These are phyloP conservation scores for Paramecium sexaurelia DNA, from an alignment of 73 alveolate genomes.

Conservation along the genomic window DNA sequence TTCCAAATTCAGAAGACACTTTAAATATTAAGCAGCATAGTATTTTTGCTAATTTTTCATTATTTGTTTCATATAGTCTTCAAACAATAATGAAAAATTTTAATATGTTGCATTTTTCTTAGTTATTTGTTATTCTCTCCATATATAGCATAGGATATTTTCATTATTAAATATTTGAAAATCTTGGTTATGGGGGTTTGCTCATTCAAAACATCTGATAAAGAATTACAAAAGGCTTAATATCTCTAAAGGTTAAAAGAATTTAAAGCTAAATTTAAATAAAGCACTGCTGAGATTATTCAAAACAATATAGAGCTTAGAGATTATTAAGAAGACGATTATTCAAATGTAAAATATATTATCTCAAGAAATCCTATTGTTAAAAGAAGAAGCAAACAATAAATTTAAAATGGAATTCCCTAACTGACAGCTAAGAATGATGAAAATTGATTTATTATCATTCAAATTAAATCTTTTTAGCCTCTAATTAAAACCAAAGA, in stretches of 20 bases:
- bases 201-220: background rate
- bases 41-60: too few relatives aligned
- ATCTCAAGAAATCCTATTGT: background rate
- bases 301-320: background rate
- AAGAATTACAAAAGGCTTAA: background rate
- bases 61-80: too few relatives aligned
- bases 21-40: too few relatives aligned
- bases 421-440: background rate
- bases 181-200: background rate
- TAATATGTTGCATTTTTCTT: too few relatives aligned
- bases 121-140: background rate
- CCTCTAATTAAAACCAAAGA: background rate
- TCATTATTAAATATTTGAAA: background rate
- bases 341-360: background rate
- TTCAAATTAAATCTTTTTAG: background rate
- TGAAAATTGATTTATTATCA: background rate
- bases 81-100: too few relatives aligned
- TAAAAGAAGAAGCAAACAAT: slow-evolving; percentile 4
- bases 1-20: too few relatives aligned
- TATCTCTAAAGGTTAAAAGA: background rate
- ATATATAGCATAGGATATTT: background rate
- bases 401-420: background rate
- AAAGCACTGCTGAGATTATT: background rate
- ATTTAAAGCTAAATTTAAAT: slow-evolving; percentile 5
- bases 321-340: background rate